Base-by-base conservation (phyloP, 1,284 basidiomycete species). In the Pulchroboletus neoregius region DNA sequence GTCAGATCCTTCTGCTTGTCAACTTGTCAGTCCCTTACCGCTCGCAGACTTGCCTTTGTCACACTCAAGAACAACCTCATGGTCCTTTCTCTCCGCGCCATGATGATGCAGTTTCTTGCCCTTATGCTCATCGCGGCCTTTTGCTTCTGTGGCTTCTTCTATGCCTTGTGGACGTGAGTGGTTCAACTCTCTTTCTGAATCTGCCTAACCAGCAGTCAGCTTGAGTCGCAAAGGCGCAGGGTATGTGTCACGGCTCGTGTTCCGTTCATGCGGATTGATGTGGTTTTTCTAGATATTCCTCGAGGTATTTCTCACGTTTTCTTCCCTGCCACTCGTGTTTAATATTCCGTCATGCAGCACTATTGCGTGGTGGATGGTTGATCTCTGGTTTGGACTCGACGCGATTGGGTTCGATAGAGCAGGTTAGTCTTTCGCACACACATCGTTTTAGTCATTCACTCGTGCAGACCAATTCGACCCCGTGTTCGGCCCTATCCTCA, bases 301-400 rank as follows among this genome's bases (percentile, higher is more conserved):
- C 74, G 33, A 68, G 71, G 81, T 82, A 60, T 66, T 6, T 39
- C 31, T 37, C 20, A 1, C 12, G 5, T 45, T 39, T 43, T 4
- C 23, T 37, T 33, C 6, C n/a, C 9, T 45, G 2, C 15, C 26
- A 31, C 0, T 12, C 2, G 3, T 16, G 8, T 28, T 47, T 20
- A 46, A 34, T 16, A 38, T 50, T n/a, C 50, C 48, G 47, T 46
- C 52, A 24, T 50, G 35, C 30, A 86, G 83, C 23, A 75, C 76
- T n/a, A 87, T 91, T 32, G 76, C 84, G 0, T 93, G 89, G 90
- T 91, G 89, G 84, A 91, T 93, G 90, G 75, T 91, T 28, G 87
- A 91, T 60, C 67, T 91, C 3, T 91, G 82, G 79, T 94, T 94
- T 59, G 91, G 91, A n/a, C 74, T 94, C 10, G 92, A 94, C 61